These are phyloP conservation scores for Chlamydomonas applanata DNA, from an alignment of 139 green algal species.

Conservation along the genomic window DNA sequence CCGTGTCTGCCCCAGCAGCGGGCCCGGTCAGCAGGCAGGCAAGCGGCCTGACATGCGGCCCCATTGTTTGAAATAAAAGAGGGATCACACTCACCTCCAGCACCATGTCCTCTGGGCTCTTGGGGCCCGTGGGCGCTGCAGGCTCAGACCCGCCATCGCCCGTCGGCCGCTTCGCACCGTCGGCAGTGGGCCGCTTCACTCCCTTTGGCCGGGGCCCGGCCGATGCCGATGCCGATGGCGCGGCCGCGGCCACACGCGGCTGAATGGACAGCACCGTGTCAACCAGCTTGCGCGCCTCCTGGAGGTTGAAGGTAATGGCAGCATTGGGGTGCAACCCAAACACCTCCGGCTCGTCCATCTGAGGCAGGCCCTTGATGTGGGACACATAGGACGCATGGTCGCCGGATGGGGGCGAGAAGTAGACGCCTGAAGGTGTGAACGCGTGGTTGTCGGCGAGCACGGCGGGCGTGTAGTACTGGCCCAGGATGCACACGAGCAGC, in stretches of 20 bases:
- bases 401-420: slow-evolving; percentile 35
- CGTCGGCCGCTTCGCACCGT: slow-evolving; percentile 25
- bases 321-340: slow-evolving; percentile 86
- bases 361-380: slow-evolving; percentile 52
- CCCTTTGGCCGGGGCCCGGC: not conserved
- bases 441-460: slow-evolving; percentile 1
- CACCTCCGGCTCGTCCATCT: slow-evolving; percentile 61
- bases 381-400: slow-evolving; percentile 41
- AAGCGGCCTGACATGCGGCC: no score
- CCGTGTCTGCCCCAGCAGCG: no score
- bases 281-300: slow-evolving; percentile 45
- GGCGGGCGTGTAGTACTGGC: slow-evolving; percentile 43
- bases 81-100: not conserved
- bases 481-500: slow-evolving; percentile 63
- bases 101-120: not conserved
- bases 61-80: no score
- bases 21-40: no score
- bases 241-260: slow-evolving; percentile 28
- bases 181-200: not conserved
- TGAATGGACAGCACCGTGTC: slow-evolving; percentile 67
- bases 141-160: no score
- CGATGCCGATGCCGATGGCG: not conserved
- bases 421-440: slow-evolving; percentile 16
- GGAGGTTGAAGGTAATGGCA: slow-evolving; percentile 64
- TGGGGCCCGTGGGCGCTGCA: not conserved